phyloP scores from a whole-genome alignment of 306 rosid genomes.

The Cyclanthera cordifolia region DNA sequence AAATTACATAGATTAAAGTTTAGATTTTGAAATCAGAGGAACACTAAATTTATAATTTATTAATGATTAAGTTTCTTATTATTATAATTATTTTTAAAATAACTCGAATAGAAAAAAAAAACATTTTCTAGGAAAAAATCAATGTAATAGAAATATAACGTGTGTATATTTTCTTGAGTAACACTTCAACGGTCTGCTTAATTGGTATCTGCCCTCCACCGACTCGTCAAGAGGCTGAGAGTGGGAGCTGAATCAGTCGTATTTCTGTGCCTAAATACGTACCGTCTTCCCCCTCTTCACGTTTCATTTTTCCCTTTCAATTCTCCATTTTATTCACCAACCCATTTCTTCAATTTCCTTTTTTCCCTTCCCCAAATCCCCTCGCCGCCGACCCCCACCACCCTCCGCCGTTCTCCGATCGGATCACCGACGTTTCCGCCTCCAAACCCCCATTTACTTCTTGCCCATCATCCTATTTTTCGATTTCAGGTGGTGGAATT shows the following conservation, averaged over 20 bases:
- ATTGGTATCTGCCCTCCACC: neutral
- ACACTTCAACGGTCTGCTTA: slow-evolving; percentile 6
- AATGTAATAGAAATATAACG: too few relatives aligned
- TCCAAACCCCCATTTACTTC: too few relatives aligned
- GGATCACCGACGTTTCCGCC: neutral
- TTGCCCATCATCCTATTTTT: neutral
- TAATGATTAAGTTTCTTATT: too few relatives aligned
- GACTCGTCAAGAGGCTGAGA: neutral
- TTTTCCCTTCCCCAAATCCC: slow-evolving; percentile 7
- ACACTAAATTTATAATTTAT: too few relatives aligned
- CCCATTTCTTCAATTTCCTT: neutral
- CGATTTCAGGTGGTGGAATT: neutral
- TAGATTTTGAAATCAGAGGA: too few relatives aligned
- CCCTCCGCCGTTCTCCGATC: neutral
- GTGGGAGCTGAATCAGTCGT: slow-evolving; percentile 4
- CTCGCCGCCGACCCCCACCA: neutral
- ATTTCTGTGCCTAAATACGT: neutral
- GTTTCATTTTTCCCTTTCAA: neutral
- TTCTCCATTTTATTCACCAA: neutral
- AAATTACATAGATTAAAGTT: too few relatives aligned
- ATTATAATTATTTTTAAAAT: too few relatives aligned
- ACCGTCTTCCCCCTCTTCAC: neutral
- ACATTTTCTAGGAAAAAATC: too few relatives aligned
- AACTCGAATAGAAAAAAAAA: too few relatives aligned
- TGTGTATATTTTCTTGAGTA: neutral